A percentile compares a stretch with the other conserved stretches of the same genome.
phyloP scores from a whole-genome alignment of 225 moss, liverwort and hornwort species.

The Polytrichum commune region DNA sequence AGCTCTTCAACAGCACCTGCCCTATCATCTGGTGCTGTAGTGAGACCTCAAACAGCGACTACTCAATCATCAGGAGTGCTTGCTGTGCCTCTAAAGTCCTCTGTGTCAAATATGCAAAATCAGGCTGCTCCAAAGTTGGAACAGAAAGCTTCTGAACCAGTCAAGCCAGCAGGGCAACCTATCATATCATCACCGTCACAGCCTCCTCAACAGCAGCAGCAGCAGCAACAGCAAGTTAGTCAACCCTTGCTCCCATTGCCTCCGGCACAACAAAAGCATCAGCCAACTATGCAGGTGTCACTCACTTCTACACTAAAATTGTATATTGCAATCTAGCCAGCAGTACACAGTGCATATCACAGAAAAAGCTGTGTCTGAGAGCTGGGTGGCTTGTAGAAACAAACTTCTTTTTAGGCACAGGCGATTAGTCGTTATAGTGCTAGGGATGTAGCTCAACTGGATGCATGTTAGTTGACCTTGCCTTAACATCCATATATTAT shows the following conservation, averaged over 20 bases:
- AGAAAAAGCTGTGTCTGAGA: not conserved
- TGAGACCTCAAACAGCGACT: conserved; percentile 39
- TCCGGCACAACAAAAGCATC: conserved; percentile 64
- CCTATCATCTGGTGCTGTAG: conserved; percentile 30
- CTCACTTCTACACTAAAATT: no score
- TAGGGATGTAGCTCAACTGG: no score
- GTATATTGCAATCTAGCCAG: no score
- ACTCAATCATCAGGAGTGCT: conserved; percentile 38
- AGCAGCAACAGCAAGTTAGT: conserved; percentile 66
- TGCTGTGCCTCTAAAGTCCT: conserved; percentile 36
- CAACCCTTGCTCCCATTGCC: conserved; percentile 92
- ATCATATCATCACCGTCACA: conserved; percentile 44
- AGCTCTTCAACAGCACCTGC: conserved; percentile 9
- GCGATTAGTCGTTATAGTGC: no score
- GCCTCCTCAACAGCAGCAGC: conserved; percentile 66
- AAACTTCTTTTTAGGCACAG: no score
- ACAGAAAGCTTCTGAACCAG: conserved; percentile 51
- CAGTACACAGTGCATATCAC: not conserved
- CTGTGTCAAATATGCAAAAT: conserved; percentile 21
- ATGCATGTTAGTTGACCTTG: no score
- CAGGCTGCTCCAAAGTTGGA: conserved; percentile 54
- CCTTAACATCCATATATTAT: no score
- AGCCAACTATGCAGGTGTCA: conserved; percentile 34
- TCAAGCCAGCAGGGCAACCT: conserved; percentile 34
- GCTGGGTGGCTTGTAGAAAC: no score